Evolutionary conservation across 352 stramenopile genomes (phyloP), one percentile per base, ranked within the genome.

Genomic region (Phytophthora fragariaefolia): DNA sequence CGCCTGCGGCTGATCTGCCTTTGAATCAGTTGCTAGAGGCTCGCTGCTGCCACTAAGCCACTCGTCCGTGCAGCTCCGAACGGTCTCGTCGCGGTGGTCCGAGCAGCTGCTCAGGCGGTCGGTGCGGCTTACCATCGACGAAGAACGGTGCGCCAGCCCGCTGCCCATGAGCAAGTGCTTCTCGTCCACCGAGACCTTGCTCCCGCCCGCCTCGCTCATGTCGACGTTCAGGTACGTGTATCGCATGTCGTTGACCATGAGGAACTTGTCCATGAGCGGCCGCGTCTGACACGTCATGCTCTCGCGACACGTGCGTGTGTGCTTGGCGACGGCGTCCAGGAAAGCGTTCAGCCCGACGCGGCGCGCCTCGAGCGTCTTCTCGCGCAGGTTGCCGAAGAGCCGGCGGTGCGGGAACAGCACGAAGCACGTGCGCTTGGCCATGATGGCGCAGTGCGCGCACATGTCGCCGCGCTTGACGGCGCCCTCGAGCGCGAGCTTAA

Each of bases 191-290:
- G 77, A 62, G 36, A 67, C 60, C 62, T 87, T 89, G 59, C 75
- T 75, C 47, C 60, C 65, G 36, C 79, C 71, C 6, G 82, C 55
- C 40, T 91, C 83, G 56, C 76, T 86, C 83, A 93, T 91, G 60
- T 93, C 84, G 24, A 95, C 82, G 71, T 92, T 90, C 46, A 95
- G 70, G 59, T 92, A 95, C 64, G 86, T 95, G 83, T 94, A 96
- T 38, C 86, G 83, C 86, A 95, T 93, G 58, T 96, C 86, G 63
- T 90, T 90, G 17, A 94, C 84, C 80, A 94, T 91, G 46, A 96
- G 79, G 64, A 96, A 96, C 68, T 93, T 80, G 71, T 96, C 85
- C 78, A 96, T 92, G 40, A 96, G 72, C 51, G 69, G 67, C 0
- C 88, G 83, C 42, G 83, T 92, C 53, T 89, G 71, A 57, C 88